Percentiles rank a stretch among this genome's conserved stretches.
Conservation (phyloP, 257 asterid genomes). For the Nicotiana tomentosiformis region DNA sequence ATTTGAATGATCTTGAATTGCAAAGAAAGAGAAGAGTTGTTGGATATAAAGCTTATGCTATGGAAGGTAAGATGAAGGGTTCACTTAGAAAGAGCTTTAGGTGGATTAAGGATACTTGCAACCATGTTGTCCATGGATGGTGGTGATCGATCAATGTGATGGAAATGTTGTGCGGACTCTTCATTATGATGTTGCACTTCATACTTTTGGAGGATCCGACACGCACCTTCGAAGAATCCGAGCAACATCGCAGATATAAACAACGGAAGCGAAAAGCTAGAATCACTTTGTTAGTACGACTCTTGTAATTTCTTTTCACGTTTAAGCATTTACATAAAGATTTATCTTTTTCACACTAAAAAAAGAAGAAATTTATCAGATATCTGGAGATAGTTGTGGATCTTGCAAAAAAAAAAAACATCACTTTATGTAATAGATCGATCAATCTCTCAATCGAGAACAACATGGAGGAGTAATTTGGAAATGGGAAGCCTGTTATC, state of each 20-base stretch:
- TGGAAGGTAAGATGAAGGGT: conserved; percentile 72
- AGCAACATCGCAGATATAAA: too few relatives aligned
- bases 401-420: background rate
- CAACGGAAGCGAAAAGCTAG: too few relatives aligned
- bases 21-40: conserved; percentile 82
- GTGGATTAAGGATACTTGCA: conserved; percentile 72
- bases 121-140: conserved; percentile 50
- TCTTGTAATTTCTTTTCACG: background rate
- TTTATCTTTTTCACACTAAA: background rate
- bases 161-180: too few relatives aligned
- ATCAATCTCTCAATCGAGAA: too few relatives aligned
- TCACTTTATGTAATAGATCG: background rate
- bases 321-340: background rate
- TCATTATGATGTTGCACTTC: accelerated
- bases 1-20: conserved; percentile 54
- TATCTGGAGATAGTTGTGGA: background rate
- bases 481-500: too few relatives aligned
- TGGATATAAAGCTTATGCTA: conserved; percentile 50
- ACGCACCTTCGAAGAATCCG: too few relatives aligned
- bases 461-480: too few relatives aligned
- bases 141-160: conserved; percentile 30
- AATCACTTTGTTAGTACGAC: too few relatives aligned
- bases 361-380: background rate
- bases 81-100: conserved; percentile 60
- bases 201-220: too few relatives aligned